Conservation (phyloP, 495 filamentous ascomycete genomes). For the Delitschia confertaspora region DNA sequence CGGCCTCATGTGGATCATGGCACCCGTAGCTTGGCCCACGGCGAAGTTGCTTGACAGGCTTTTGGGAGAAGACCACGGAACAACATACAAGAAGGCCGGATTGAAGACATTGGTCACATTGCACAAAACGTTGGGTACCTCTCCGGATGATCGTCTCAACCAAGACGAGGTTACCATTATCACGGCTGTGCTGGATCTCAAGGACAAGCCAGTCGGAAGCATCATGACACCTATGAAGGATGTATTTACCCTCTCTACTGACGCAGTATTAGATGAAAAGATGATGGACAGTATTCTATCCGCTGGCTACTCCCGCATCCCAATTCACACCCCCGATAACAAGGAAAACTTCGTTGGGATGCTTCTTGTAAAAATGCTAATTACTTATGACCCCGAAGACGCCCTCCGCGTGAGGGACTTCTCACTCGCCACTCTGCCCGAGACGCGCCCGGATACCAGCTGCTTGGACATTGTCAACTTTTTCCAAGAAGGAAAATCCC, state of each 20-base stretch:
- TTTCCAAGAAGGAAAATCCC: slow-evolving; percentile 97
- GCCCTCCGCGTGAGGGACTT: slow-evolving; percentile 76
- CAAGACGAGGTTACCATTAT: slow-evolving; percentile 99
- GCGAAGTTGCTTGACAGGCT: slow-evolving; percentile 83
- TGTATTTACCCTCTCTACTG: slow-evolving; percentile 88
- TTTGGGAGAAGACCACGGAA: slow-evolving; percentile 86
- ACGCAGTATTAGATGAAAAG: slow-evolving; percentile 79
- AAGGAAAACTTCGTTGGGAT: slow-evolving; percentile 86
- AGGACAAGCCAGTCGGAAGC: slow-evolving; percentile 84
- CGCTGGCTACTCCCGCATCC: slow-evolving; percentile 90
- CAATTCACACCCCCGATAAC: slow-evolving; percentile 81
- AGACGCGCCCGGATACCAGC: slow-evolving; percentile 88
- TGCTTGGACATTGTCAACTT: slow-evolving; percentile 98
- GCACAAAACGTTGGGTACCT: slow-evolving; percentile 80
- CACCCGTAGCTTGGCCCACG: slow-evolving; percentile 78
- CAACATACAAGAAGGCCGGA: slow-evolving; percentile 91
- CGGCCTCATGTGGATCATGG: slow-evolving; percentile 81
- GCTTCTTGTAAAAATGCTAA: slow-evolving; percentile 95
- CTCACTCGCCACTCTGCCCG: slow-evolving; percentile 83
- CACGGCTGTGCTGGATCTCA: slow-evolving; percentile 88
- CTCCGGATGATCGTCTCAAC: slow-evolving; percentile 76
- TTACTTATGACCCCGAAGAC: slow-evolving; percentile 97
- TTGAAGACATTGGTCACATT: slow-evolving; percentile 85
- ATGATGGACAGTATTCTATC: slow-evolving; percentile 90
- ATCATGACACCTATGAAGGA: slow-evolving; percentile 99